Evolutionary conservation across 352 stramenopile species (phyloP).

Genomic region (Phytophthora megakarya): DNA sequence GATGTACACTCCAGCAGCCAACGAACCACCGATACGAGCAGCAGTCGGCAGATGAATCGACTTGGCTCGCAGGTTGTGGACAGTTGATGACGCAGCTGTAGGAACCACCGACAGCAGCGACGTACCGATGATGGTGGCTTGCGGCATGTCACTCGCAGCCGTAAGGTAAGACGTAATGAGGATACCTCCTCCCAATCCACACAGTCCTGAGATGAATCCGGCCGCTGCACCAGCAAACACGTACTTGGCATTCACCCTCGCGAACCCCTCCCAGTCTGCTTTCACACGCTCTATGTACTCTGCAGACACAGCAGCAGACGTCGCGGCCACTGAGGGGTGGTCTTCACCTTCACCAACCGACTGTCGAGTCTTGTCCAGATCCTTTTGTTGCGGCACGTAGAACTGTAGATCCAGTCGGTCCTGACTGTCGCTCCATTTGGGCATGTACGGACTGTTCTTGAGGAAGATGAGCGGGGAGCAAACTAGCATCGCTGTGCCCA

Average conservation of each 20-base stretch:
- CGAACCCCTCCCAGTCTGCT: slow-evolving; percentile 50
- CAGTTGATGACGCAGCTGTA: slow-evolving; percentile 76
- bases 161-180: slow-evolving; percentile 89
- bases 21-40: slow-evolving; percentile 61
- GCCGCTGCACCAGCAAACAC: slow-evolving; percentile 68
- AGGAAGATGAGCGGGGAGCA: slow-evolving; percentile 83
- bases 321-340: slow-evolving; percentile 22
- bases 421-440: slow-evolving; percentile 63
- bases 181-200: slow-evolving; percentile 80
- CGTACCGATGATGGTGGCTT: slow-evolving; percentile 83
- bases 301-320: slow-evolving; percentile 22
- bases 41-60: slow-evolving; percentile 81
- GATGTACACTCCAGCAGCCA: slow-evolving; percentile 67
- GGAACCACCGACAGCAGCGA: slow-evolving; percentile 85
- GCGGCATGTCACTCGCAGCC: slow-evolving; percentile 84
- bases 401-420: slow-evolving; percentile 81
- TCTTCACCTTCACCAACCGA: slow-evolving; percentile 6
- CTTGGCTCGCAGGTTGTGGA: slow-evolving; percentile 81
- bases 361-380: slow-evolving; percentile 25
- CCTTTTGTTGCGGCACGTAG: slow-evolving; percentile 53
- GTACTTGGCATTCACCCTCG: slow-evolving; percentile 76
- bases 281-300: slow-evolving; percentile 56
- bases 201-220: slow-evolving; percentile 86
- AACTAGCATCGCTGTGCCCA: slow-evolving; percentile 77
- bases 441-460: slow-evolving; percentile 80